Conservation (phyloP, 768 basidiomycete genomes). For the Chalciporus piperatus region DNA sequence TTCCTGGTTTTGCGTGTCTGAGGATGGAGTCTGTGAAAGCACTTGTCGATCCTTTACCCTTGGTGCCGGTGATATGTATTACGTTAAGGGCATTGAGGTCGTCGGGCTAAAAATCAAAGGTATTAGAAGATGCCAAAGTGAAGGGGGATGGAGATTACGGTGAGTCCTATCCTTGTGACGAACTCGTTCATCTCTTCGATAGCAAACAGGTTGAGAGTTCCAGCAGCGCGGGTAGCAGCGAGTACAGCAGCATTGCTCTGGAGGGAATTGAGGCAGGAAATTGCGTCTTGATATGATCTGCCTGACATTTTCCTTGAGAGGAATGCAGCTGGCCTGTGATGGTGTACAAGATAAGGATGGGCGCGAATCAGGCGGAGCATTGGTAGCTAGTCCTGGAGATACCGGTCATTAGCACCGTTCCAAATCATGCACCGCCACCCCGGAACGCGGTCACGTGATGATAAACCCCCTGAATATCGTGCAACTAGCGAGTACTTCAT, state of each 20-base stretch:
- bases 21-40: slow-evolving; percentile 90
- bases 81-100: slow-evolving; percentile 89
- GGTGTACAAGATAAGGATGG: slow-evolving; percentile 2
- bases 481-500: too few relatives aligned
- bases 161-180: slow-evolving; percentile 80
- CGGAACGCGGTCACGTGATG: neutral
- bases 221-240: slow-evolving; percentile 76
- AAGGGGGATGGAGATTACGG: slow-evolving; percentile 43
- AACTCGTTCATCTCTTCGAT: slow-evolving; percentile 93
- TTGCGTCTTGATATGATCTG: slow-evolving; percentile 65
- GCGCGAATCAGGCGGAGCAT: slow-evolving; percentile 6
- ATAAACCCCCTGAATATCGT: neutral
- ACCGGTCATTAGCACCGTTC: too few relatives aligned
- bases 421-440: neutral
- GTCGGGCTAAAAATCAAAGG: slow-evolving; percentile 49
- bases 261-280: slow-evolving; percentile 70
- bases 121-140: slow-evolving; percentile 10
- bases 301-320: slow-evolving; percentile 47
- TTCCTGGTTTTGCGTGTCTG: slow-evolving; percentile 65
- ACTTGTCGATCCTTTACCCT: slow-evolving; percentile 97
- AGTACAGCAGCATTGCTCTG: slow-evolving; percentile 95
- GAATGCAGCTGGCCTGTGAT: slow-evolving; percentile 1
- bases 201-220: slow-evolving; percentile 55
- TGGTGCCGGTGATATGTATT: slow-evolving; percentile 95
- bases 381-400: too few relatives aligned